phyloP scores from a whole-genome alignment of 176 grass and related monocot genomes.

The Dactylis glomerata region DNA sequence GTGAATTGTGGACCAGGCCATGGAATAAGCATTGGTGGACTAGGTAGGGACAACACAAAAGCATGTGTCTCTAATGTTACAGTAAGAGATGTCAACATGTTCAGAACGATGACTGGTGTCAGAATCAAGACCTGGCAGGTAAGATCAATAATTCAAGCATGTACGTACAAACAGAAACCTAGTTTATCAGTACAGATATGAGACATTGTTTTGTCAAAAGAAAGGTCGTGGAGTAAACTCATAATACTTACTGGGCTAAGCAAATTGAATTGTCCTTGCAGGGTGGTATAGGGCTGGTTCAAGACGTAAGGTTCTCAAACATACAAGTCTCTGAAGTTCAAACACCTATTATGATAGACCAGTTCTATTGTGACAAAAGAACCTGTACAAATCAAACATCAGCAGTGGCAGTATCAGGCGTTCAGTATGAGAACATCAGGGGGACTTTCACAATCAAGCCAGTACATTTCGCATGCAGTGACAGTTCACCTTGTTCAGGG shows the following conservation, averaged over 20 bases:
- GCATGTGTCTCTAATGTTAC: slow-evolving; percentile 98
- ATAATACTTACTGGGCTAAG: slow-evolving; percentile 29
- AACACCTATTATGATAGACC: slow-evolving; percentile 92
- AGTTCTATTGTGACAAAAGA: slow-evolving; percentile 84
- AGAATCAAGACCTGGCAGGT: slow-evolving; percentile 99
- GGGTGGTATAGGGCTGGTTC: slow-evolving; percentile 80
- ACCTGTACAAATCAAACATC: slow-evolving; percentile 77
- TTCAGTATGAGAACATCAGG: slow-evolving; percentile 87
- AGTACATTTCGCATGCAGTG: slow-evolving; percentile 91
- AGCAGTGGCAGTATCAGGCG: slow-evolving; percentile 70
- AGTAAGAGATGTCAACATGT: slow-evolving; percentile 83
- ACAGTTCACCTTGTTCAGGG: slow-evolving; percentile 79
- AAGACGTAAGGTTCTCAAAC: slow-evolving; percentile 82
- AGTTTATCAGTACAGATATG: slow-evolving; percentile 2
- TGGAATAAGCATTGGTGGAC: slow-evolving; percentile 96
- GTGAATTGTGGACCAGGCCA: slow-evolving; percentile 97
- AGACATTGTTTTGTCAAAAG: neutral
- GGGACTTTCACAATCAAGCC: slow-evolving; percentile 88
- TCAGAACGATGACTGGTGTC: slow-evolving; percentile 89
- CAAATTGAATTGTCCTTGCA: slow-evolving; percentile 39
- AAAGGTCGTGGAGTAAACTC: neutral
- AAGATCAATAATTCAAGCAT: slow-evolving; percentile 26
- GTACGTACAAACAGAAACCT: slow-evolving; percentile 24
- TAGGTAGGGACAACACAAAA: slow-evolving; percentile 94
- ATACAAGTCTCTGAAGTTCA: slow-evolving; percentile 86